These are phyloP conservation scores for Penicillium decumbens DNA, from an alignment of 2,329 filamentous ascomycete genomes.

Conservation along the genomic window DNA sequence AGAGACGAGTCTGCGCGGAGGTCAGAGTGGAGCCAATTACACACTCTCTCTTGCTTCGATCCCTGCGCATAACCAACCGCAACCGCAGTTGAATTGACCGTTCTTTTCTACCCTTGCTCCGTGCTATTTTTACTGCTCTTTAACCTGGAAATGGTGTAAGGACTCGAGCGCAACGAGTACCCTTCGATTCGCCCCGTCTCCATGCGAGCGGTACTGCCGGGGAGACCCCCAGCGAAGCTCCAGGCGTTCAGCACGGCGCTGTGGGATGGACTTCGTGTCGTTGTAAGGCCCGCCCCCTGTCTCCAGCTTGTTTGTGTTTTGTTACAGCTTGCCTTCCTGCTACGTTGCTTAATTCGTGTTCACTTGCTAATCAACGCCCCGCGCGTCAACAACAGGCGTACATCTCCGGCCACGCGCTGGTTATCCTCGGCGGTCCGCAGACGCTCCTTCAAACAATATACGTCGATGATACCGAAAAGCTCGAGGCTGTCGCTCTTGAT, in stretches of 20 bases:
- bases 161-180: constrained; percentile 25
- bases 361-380: constrained; percentile 10
- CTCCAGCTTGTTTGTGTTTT: not conserved
- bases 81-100: constrained; percentile 4
- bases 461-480: constrained; percentile 64
- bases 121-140: not conserved
- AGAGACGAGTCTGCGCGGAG: not conserved
- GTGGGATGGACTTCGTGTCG: constrained; percentile 68
- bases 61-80: constrained; percentile 10
- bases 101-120: not conserved
- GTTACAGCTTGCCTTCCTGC: not conserved
- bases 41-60: constrained; percentile 13
- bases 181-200: constrained; percentile 40
- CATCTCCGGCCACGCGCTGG: constrained; percentile 80
- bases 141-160: constrained; percentile 34
- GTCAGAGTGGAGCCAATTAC: constrained; percentile 15
- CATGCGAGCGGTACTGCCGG: constrained; percentile 76
- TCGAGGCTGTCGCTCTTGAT: constrained; percentile 77
- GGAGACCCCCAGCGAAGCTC: constrained; percentile 70
- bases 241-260: constrained; percentile 70
- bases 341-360: not conserved
- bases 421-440: constrained; percentile 71
- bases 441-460: constrained; percentile 85
- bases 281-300: constrained; percentile 51
- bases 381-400: constrained; percentile 59